Conservation (phyloP, 108 stramenopile genomes). For the Licmophora abbreviata region DNA sequence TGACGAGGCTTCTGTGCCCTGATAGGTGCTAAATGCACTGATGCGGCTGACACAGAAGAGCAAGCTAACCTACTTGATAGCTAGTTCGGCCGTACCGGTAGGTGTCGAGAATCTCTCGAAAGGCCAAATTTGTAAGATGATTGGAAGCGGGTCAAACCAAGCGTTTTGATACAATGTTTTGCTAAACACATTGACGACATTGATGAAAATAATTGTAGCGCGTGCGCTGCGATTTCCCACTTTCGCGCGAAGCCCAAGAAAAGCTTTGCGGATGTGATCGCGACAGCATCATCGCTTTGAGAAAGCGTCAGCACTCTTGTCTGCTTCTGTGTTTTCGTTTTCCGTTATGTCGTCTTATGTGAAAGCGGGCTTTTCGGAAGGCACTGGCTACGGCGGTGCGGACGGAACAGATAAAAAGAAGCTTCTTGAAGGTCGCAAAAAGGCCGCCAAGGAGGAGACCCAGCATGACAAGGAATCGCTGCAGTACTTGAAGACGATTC, state of each 20-base stretch:
- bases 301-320: neutral
- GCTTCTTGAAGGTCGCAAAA: neutral
- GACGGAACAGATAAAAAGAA: neutral
- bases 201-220: neutral
- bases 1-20: neutral
- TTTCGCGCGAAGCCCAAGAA: neutral
- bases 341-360: neutral
- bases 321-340: neutral
- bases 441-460: neutral
- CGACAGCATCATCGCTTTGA: neutral
- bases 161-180: neutral
- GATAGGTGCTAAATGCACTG: neutral
- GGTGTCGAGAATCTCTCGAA: neutral
- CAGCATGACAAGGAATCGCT: neutral
- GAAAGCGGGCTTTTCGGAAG: neutral
- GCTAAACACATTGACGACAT: neutral
- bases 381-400: constrained; percentile 1
- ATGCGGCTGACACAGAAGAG: too few species aligned
- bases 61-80: too few species aligned
- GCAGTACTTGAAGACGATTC: neutral
- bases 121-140: neutral
- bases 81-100: neutral
- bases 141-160: neutral
- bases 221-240: neutral
- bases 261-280: neutral